Conservation (phyloP, 2,329 filamentous ascomycete genomes). For the Fusarium keratoplasticum region DNA sequence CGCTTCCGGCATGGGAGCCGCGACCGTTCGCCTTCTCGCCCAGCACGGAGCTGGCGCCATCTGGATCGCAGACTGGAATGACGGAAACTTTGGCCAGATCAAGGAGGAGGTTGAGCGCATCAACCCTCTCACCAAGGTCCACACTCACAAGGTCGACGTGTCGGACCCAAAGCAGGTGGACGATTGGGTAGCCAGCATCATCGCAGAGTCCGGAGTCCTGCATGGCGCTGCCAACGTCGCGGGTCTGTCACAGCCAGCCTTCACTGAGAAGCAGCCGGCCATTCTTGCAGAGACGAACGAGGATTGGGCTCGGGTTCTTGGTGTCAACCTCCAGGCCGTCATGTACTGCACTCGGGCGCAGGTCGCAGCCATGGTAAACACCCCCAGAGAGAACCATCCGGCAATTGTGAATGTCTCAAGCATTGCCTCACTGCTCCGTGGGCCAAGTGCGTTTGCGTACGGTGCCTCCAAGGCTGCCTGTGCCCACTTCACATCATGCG, state of each 20-base stretch:
- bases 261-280: neutral
- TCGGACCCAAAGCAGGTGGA: neutral
- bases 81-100: neutral
- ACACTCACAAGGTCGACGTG: neutral
- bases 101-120: neutral
- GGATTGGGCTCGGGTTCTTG: neutral
- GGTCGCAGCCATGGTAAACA: neutral
- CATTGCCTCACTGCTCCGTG: neutral
- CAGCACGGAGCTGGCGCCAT: neutral
- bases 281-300: neutral
- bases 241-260: neutral
- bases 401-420: neutral
- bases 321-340: slow-evolving; percentile 4
- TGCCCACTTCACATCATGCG: neutral
- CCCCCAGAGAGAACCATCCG: neutral
- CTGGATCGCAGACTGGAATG: neutral
- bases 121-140: neutral
- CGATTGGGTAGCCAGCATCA: neutral
- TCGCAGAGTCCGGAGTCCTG: neutral
- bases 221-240: neutral
- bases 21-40: neutral
- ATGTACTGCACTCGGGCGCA: slow-evolving; percentile 7
- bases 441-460: neutral
- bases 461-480: neutral
- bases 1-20: neutral